phyloP scores from a whole-genome alignment of 1,284 basidiomycete genomes.

The Abortiporus biennis region DNA sequence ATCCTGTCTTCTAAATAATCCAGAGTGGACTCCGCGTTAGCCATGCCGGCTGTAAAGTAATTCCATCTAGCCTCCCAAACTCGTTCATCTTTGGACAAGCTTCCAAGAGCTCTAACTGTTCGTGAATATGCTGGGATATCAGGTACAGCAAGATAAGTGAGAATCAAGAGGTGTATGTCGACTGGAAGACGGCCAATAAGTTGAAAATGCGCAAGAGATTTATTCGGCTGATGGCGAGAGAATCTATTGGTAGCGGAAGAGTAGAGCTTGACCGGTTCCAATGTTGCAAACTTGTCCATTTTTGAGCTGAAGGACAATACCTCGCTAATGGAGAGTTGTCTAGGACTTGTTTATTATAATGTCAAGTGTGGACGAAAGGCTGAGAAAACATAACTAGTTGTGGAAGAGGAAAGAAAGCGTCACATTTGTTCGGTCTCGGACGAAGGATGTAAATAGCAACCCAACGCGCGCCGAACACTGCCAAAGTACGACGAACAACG shows the following conservation, averaged over 20 bases:
- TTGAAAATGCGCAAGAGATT: conserved; percentile 28
- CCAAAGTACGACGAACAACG: too few species aligned
- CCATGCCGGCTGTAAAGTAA: conserved; percentile 47
- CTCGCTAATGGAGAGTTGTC: too few species aligned
- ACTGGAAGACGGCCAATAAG: conserved; percentile 76
- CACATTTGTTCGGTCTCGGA: too few species aligned
- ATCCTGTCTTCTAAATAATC: conserved; percentile 50
- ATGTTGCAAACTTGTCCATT: conserved; percentile 77
- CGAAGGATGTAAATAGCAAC: too few species aligned
- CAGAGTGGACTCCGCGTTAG: conserved; percentile 42
- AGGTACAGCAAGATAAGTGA: conserved; percentile 68
- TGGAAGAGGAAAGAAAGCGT: too few species aligned
- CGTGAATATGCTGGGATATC: conserved; percentile 75
- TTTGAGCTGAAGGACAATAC: too few species aligned
- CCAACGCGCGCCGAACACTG: too few species aligned
- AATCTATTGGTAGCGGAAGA: conserved; percentile 22
- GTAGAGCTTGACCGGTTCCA: conserved; percentile 74
- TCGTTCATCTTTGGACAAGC: conserved; percentile 62
- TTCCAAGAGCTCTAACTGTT: conserved; percentile 56
- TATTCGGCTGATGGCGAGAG: conserved; percentile 15
- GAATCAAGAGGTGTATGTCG: conserved; percentile 68
- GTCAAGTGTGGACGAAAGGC: too few species aligned
- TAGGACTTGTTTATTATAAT: too few species aligned
- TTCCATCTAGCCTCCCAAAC: conserved; percentile 74
- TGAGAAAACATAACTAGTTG: too few species aligned